These are phyloP conservation scores for Bruguiera sexangula DNA, from an alignment of 345 rosid species.

Conservation along the genomic window DNA sequence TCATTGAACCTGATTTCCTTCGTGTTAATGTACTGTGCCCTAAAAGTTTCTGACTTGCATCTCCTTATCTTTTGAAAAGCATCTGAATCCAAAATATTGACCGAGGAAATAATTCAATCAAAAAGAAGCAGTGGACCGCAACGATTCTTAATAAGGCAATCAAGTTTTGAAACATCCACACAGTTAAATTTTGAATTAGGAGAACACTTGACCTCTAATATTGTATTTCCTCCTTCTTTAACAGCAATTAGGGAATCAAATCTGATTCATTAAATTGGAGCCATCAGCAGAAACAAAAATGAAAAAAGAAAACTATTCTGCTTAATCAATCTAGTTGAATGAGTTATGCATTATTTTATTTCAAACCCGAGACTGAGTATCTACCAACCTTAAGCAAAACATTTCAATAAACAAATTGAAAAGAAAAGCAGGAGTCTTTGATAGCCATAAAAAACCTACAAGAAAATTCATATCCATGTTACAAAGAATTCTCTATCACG, in stretches of 20 bases:
- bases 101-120: slow-evolving; percentile 1
- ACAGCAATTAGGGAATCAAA: slow-evolving; percentile 1
- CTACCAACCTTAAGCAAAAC: neutral
- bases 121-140: neutral
- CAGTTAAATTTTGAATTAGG: neutral
- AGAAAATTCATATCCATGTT: neutral
- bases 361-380: neutral
- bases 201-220: neutral
- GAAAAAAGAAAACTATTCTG: neutral
- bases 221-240: neutral
- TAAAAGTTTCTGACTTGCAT: slow-evolving; percentile 76
- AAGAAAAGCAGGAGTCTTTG: slow-evolving; percentile 1
- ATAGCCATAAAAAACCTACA: neutral
- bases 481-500: neutral
- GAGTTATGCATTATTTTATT: neutral
- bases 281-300: neutral
- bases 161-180: neutral
- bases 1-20: slow-evolving; percentile 65
- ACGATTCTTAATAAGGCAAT: neutral
- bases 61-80: slow-evolving; percentile 51
- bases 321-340: neutral
- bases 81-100: slow-evolving; percentile 33
- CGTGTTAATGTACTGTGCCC: slow-evolving; percentile 72
- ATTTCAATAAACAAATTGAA: neutral
- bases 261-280: neutral